Conservation (phyloP, 257 asterid species). For the Ballota nigra region DNA sequence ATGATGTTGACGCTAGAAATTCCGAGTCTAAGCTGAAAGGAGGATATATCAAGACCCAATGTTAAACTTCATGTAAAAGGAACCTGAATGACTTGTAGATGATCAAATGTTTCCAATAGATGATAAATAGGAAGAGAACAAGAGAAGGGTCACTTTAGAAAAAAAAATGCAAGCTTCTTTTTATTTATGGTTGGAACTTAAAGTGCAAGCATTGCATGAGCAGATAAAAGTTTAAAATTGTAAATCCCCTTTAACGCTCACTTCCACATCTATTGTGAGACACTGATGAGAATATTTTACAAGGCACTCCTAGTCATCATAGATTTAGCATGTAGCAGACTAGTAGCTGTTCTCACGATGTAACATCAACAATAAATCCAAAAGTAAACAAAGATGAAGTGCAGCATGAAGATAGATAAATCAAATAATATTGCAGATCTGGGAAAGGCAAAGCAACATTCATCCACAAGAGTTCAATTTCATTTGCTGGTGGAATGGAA, state of each 20-base stretch:
- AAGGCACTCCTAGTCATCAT: slow-evolving; percentile 12
- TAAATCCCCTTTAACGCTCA: neutral
- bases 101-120: neutral
- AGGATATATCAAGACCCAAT: slow-evolving; percentile 24
- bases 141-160: neutral
- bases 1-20: slow-evolving; percentile 89
- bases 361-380: neutral
- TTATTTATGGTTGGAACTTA: neutral
- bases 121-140: neutral
- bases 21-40: slow-evolving; percentile 85
- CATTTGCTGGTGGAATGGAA: slow-evolving; percentile 13
- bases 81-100: slow-evolving; percentile 5
- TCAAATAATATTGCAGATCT: neutral
- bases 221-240: neutral
- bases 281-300: neutral
- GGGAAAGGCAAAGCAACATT: neutral
- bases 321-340: slow-evolving; percentile 5
- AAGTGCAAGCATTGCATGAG: neutral
- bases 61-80: slow-evolving; percentile 10
- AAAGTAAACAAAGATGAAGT: neutral
- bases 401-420: neutral
- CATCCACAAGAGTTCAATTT: slow-evolving; percentile 5
- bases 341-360: neutral
- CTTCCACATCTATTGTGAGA: neutral
- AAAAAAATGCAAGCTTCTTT: neutral